These are phyloP conservation scores for Oryza punctata DNA, from an alignment of 176 grass and related monocot species.

Conservation along the genomic window DNA sequence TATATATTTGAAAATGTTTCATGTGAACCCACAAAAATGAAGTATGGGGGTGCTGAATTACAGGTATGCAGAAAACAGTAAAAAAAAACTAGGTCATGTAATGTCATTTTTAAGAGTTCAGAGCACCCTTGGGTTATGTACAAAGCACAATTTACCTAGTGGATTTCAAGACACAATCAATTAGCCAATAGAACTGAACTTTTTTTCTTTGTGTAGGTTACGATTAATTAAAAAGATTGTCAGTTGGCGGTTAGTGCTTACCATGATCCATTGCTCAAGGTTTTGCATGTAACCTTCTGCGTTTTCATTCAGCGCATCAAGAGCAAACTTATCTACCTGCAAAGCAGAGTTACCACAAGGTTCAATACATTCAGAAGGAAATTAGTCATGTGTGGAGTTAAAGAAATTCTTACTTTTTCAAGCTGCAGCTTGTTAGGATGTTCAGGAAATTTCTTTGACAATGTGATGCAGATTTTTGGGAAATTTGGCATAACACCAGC, in stretches of 20 bases:
- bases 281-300: conserved; percentile 96
- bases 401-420: conserved; percentile 62
- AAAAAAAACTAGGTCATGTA: not conserved
- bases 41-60: not conserved
- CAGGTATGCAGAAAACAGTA: conserved; percentile 13
- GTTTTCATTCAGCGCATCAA: conserved; percentile 94
- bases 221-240: not conserved
- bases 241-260: conserved; percentile 36
- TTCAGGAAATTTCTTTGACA: conserved; percentile 97
- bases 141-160: not conserved
- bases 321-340: conserved; percentile 90
- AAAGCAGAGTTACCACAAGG: conserved; percentile 25
- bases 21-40: not conserved
- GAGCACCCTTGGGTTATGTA: not conserved
- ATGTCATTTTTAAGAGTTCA: not conserved
- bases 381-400: not conserved
- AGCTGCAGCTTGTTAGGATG: conserved; percentile 95
- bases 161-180: conserved; percentile 3
- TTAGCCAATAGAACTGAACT: not conserved
- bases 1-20: conserved; percentile 20
- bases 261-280: conserved; percentile 90
- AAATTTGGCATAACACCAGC: conserved; percentile 86
- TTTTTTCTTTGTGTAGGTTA: not conserved
- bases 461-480: conserved; percentile 73
- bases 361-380: conserved; percentile 12